phyloP scores from a whole-genome alignment of 176 grass and related monocot species.

The Dendrocalamus sinicus region DNA sequence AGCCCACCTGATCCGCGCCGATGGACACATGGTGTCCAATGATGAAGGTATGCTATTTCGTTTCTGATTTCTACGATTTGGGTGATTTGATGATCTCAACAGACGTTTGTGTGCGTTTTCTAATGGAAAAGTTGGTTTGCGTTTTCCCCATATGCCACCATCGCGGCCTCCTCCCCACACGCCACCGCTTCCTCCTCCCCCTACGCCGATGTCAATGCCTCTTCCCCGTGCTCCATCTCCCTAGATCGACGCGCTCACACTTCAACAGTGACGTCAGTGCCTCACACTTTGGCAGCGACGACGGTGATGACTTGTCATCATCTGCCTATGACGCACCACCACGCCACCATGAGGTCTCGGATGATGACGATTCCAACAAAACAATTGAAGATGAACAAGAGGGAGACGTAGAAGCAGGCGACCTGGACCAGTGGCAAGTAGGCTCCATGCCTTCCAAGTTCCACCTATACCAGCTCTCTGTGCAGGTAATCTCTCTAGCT shows the following conservation, averaged over 20 bases:
- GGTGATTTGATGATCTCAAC: neutral
- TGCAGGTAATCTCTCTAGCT: slow-evolving; percentile 60
- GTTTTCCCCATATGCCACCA: too few species aligned
- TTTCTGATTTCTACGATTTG: slow-evolving; percentile 4
- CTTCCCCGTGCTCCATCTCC: too few species aligned
- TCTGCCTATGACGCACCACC: slow-evolving; percentile 55
- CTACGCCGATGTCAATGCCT: too few species aligned
- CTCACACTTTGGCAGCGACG: slow-evolving; percentile 25
- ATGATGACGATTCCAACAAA: slow-evolving; percentile 45
- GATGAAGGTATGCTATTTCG: slow-evolving; percentile 66
- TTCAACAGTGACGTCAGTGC: too few species aligned
- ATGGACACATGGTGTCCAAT: slow-evolving; percentile 68
- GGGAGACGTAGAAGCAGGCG: slow-evolving; percentile 24
- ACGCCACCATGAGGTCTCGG: slow-evolving; percentile 16
- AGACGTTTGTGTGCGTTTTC: slow-evolving; percentile 17
- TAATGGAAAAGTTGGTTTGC: slow-evolving; percentile 35
- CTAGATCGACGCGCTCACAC: too few species aligned
- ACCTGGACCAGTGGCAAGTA: slow-evolving; percentile 10
- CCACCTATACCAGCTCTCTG: slow-evolving; percentile 81
- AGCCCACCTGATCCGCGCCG: too few species aligned
- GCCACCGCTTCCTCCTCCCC: too few species aligned
- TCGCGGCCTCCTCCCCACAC: too few species aligned
- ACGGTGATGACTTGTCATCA: slow-evolving; percentile 55
- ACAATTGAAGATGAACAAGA: slow-evolving; percentile 44
- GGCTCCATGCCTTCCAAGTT: slow-evolving; percentile 72